These are phyloP conservation scores for Leccinum variicolor DNA, from an alignment of 768 basidiomycete species.

Conservation along the genomic window DNA sequence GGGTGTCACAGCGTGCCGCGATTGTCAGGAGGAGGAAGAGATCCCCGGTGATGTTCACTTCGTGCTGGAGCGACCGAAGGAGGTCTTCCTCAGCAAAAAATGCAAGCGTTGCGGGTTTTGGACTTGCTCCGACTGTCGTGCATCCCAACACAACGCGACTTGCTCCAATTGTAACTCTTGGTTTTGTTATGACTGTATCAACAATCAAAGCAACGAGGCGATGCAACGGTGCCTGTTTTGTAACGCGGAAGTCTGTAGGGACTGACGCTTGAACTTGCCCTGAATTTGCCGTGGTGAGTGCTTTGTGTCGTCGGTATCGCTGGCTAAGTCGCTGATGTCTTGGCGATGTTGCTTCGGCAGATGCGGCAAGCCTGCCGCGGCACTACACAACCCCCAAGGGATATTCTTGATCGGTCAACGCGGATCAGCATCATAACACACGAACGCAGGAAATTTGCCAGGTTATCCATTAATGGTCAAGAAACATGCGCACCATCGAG, in stretches of 20 bases:
- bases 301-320: background rate
- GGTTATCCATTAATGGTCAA: background rate
- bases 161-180: slow-evolving; percentile 2
- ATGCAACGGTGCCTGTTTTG: slow-evolving; percentile 4
- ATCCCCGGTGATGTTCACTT: background rate
- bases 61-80: background rate
- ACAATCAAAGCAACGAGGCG: background rate
- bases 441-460: background rate
- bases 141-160: background rate
- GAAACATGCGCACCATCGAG: background rate
- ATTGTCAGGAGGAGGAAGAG: slow-evolving; percentile 13
- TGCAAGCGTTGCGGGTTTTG: slow-evolving; percentile 5
- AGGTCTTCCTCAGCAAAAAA: background rate
- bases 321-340: background rate
- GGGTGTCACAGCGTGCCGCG: background rate
- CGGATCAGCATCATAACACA: background rate
- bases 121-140: slow-evolving; percentile 8
- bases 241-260: background rate
- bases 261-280: slow-evolving; percentile 1
- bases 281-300: background rate
- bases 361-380: background rate
- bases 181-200: slow-evolving; percentile 5
- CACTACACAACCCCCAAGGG: background rate
- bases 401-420: too few relatives aligned
- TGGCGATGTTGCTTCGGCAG: background rate